Evolutionary conservation across 345 rosid genomes (phyloP).

Genomic region (Clarkia xantiana): DNA sequence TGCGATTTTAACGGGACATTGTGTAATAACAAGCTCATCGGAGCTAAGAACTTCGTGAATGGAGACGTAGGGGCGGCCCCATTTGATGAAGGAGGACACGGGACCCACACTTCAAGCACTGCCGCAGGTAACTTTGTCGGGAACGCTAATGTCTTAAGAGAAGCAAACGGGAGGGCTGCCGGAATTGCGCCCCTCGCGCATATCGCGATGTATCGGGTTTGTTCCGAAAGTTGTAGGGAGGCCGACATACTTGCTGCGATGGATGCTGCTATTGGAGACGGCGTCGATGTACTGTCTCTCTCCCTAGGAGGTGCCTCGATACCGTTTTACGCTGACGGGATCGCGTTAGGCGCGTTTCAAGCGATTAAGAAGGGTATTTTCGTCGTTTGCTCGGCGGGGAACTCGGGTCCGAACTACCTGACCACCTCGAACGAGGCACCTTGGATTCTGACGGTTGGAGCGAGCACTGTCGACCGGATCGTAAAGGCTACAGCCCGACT

Average conservation of each 20-base stretch:
- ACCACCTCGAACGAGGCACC: slow-evolving; percentile 38
- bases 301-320: background rate
- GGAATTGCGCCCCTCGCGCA: slow-evolving; percentile 5
- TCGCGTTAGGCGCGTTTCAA: slow-evolving; percentile 47
- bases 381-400: slow-evolving; percentile 36
- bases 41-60: slow-evolving; percentile 15
- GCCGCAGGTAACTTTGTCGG: slow-evolving; percentile 1
- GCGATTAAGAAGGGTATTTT: slow-evolving; percentile 44
- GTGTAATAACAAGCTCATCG: slow-evolving; percentile 31
- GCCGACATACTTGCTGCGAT: slow-evolving; percentile 1
- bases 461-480: slow-evolving; percentile 41
- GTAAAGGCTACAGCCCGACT: slow-evolving; percentile 25
- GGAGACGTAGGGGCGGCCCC: background rate
- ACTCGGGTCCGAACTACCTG: slow-evolving; percentile 31
- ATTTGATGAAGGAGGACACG: slow-evolving; percentile 2
- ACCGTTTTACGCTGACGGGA: slow-evolving; percentile 1
- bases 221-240: background rate
- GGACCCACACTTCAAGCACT: slow-evolving; percentile 7
- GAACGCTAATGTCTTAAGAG: background rate
- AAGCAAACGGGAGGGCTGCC: background rate
- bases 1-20: slow-evolving; percentile 15
- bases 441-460: slow-evolving; percentile 49
- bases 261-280: background rate
- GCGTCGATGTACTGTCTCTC: slow-evolving; percentile 1
- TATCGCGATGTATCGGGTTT: slow-evolving; percentile 1